Conservation (phyloP, 805 yeast genomes). For the Metschnikowia vanudenii region DNA sequence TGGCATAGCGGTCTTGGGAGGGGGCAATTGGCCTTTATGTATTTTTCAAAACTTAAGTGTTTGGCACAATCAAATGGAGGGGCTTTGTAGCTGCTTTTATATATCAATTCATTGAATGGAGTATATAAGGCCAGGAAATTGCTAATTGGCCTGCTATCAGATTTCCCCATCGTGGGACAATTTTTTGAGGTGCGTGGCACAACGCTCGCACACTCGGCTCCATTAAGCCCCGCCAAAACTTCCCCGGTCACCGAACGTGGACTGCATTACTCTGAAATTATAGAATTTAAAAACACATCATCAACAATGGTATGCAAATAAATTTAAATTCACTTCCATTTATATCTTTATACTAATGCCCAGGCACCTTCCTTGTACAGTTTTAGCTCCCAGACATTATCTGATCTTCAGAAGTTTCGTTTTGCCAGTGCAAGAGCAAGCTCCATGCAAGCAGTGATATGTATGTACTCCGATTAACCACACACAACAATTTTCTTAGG, state of each 20-base stretch:
- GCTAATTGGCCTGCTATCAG: not conserved
- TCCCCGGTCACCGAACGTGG: not conserved
- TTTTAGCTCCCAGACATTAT: constrained; percentile 58
- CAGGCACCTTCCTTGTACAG: constrained; percentile 50
- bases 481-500: not conserved
- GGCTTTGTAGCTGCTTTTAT: no score
- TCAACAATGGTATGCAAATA: not conserved
- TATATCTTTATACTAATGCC: constrained; percentile 4
- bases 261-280: no score
- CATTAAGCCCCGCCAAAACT: no score
- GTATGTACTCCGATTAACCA: constrained; percentile 33
- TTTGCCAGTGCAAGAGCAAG: constrained; percentile 66
- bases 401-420: constrained; percentile 67
- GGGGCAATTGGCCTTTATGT: not conserved
- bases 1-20: no score
- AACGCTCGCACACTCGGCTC: no score
- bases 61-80: no score
- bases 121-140: not conserved
- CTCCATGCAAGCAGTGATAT: constrained; percentile 59
- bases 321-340: no score
- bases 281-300: not conserved
- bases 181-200: not conserved
- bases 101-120: not conserved
- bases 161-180: not conserved
- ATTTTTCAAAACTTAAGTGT: no score